Percentiles rank a stretch among this genome's conserved stretches.
These are phyloP conservation scores for Botrytis squamosa DNA, from an alignment of 2,329 filamentous ascomycete species.

Conservation along the genomic window DNA sequence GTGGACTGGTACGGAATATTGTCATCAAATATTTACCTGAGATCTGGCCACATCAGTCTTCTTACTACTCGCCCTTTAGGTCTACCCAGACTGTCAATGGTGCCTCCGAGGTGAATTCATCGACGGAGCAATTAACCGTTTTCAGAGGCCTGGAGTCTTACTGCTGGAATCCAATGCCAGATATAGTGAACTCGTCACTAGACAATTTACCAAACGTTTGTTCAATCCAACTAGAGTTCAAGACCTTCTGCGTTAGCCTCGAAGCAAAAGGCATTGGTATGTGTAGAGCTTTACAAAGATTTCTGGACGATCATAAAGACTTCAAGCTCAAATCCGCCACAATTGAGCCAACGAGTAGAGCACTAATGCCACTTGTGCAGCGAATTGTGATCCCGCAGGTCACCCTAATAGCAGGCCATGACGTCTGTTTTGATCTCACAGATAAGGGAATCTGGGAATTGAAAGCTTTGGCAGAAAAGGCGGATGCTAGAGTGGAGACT, in stretches of 20 bases:
- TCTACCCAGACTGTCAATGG: not conserved
- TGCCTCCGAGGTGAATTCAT: not conserved
- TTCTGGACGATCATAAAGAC: not conserved
- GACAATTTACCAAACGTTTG: not conserved
- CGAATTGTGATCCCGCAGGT: not conserved
- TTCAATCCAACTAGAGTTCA: slow-evolving; percentile 1
- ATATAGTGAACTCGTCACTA: not conserved
- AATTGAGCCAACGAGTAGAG: not conserved
- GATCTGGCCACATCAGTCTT: not conserved
- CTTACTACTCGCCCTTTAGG: not conserved
- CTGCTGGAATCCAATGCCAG: not conserved
- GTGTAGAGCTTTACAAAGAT: not conserved
- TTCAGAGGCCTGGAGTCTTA: not conserved
- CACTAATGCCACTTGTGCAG: fast-evolving
- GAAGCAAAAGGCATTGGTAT: not conserved
- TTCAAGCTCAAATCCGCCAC: not conserved
- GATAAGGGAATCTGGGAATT: not conserved
- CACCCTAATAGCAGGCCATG: not conserved
- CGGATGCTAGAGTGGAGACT: fast-evolving
- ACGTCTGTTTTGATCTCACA: not conserved
- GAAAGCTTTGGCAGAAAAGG: not conserved
- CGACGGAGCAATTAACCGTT: not conserved
- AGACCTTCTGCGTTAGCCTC: not conserved
- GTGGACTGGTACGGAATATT: not conserved
- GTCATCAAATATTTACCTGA: not conserved